phyloP scores from a whole-genome alignment of 2,329 filamentous ascomycete species.

The Scorias spongiosa region DNA sequence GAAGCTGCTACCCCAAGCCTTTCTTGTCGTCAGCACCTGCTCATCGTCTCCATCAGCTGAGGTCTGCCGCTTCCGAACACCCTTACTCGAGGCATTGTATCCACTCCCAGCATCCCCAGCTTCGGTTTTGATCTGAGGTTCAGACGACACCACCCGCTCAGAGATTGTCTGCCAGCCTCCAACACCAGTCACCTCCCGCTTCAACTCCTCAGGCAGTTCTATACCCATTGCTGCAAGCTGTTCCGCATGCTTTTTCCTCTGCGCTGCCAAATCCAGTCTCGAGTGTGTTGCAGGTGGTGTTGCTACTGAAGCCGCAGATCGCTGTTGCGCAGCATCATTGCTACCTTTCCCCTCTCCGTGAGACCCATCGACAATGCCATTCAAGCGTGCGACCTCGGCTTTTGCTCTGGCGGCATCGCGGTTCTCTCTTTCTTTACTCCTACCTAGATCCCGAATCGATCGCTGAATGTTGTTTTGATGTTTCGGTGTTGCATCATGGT shows the following conservation, averaged over 20 bases:
- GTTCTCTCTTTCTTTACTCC: conserved; percentile 63
- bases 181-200: conserved; percentile 69
- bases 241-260: conserved; percentile 69
- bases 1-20: conserved; percentile 31
- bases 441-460: conserved; percentile 77
- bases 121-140: neutral
- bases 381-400: conserved; percentile 72
- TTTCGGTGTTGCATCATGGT: conserved; percentile 20
- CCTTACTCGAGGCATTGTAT: conserved; percentile 30
- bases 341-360: conserved; percentile 13
- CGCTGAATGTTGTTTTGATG: conserved; percentile 60
- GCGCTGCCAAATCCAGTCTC: conserved; percentile 39
- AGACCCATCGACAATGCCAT: conserved; percentile 50
- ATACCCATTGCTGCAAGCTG: conserved; percentile 82
- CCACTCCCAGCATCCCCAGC: conserved; percentile 33
- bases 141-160: conserved; percentile 22
- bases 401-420: conserved; percentile 70
- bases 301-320: conserved; percentile 15
- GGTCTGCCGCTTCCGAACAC: conserved; percentile 46
- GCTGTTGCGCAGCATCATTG: conserved; percentile 8
- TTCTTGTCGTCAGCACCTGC: conserved; percentile 16
- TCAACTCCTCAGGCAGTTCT: conserved; percentile 61
- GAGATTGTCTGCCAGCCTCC: conserved; percentile 73
- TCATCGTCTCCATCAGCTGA: conserved; percentile 47
- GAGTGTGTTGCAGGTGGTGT: conserved; percentile 3